Conservation (phyloP, 2,329 filamentous ascomycete species). For the Fusarium staphyleae region DNA sequence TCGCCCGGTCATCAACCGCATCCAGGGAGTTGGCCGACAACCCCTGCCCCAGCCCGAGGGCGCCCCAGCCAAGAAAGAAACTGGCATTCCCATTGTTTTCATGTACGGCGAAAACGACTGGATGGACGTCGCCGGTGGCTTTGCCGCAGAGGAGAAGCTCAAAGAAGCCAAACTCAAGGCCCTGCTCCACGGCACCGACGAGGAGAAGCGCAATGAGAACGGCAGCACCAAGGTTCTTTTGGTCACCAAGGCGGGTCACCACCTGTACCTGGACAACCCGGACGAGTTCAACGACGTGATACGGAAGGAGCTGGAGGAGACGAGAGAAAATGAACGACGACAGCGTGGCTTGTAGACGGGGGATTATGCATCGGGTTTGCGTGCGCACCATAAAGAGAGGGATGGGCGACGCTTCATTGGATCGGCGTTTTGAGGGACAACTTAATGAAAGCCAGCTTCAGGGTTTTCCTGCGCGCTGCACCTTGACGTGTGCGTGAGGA, state of each 20-base stretch:
- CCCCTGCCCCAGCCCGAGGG: slow-evolving; percentile 46
- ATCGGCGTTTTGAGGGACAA: slow-evolving; percentile 30
- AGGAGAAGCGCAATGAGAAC: slow-evolving; percentile 75
- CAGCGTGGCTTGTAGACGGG: slow-evolving; percentile 22
- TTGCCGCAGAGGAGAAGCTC: slow-evolving; percentile 80
- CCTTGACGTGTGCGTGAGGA: slow-evolving; percentile 15
- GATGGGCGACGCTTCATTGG: slow-evolving; percentile 7
- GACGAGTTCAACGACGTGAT: slow-evolving; percentile 64
- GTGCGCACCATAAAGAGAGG: slow-evolving; percentile 6
- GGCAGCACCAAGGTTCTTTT: slow-evolving; percentile 84
- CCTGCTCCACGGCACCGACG: slow-evolving; percentile 67
- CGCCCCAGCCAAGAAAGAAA: slow-evolving; percentile 52
- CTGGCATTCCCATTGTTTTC: slow-evolving; percentile 82
- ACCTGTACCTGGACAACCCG: slow-evolving; percentile 67
- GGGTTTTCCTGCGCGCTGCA: slow-evolving; percentile 11
- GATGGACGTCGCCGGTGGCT: slow-evolving; percentile 94
- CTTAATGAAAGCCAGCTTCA: slow-evolving; percentile 12
- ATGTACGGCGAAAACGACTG: slow-evolving; percentile 99
- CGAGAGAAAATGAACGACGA: slow-evolving; percentile 45
- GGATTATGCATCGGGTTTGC: background rate
- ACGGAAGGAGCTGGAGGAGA: slow-evolving; percentile 61
- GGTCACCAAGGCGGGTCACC: slow-evolving; percentile 68
- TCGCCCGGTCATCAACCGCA: slow-evolving; percentile 83
- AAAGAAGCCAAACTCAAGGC: slow-evolving; percentile 69
- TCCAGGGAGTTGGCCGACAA: slow-evolving; percentile 86